Conservation (phyloP, 1,284 basidiomycete genomes). For the Ceratobasidium sp. region DNA sequence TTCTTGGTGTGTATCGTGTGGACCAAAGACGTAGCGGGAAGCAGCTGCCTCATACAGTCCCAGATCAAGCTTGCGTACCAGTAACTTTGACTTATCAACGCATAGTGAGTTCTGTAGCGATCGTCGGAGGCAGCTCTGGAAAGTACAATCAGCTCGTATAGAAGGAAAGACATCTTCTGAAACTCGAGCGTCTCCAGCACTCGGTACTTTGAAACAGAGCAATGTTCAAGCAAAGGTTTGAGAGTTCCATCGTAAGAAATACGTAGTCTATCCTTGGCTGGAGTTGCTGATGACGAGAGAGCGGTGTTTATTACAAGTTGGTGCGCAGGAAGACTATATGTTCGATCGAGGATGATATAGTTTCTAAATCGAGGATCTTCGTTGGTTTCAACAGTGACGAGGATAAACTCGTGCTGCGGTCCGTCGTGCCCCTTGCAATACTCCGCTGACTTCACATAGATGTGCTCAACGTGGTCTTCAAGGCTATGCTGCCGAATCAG, state of each 20-base stretch:
- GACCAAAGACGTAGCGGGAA: neutral
- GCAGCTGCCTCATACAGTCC: slow-evolving; percentile 3
- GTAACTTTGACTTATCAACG: slow-evolving; percentile 7
- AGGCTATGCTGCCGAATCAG: neutral
- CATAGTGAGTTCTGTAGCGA: neutral
- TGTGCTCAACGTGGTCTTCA: slow-evolving; percentile 10
- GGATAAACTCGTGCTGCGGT: slow-evolving; percentile 33
- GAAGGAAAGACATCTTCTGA: neutral
- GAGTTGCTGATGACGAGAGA: too few relatives aligned
- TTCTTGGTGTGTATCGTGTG: neutral
- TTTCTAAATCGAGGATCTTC: neutral
- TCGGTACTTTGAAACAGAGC: neutral
- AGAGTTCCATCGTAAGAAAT: slow-evolving; percentile 11
- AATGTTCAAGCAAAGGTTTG: neutral
- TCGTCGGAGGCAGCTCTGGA: neutral
- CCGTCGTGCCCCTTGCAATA: slow-evolving; percentile 10
- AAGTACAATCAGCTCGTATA: slow-evolving; percentile 1
- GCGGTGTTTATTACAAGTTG: too few relatives aligned
- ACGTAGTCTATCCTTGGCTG: slow-evolving; percentile 11
- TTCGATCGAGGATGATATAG: slow-evolving; percentile 13
- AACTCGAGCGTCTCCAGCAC: neutral
- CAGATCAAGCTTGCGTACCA: slow-evolving; percentile 33
- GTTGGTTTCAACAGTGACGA: slow-evolving; percentile 2
- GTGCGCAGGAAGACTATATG: neutral
- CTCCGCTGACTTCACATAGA: slow-evolving; percentile 15